These are phyloP conservation scores for Mortierella hygrophila DNA, from an alignment of 192 early-diverging fungal species.

Conservation along the genomic window DNA sequence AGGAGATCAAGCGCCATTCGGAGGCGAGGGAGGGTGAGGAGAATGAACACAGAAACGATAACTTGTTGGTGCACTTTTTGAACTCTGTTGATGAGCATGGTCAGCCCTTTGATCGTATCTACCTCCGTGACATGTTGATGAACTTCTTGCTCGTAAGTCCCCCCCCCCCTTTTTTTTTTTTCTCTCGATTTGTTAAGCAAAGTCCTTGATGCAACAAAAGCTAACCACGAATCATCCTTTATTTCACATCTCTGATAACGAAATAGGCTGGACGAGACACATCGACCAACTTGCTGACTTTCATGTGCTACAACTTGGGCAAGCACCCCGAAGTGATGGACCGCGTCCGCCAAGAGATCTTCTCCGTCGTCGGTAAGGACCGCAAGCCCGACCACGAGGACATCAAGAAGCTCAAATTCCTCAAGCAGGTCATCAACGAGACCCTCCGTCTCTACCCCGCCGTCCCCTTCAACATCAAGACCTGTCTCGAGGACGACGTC, in stretches of 20 bases:
- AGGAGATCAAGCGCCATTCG: conserved; percentile 28
- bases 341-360: conserved; percentile 57
- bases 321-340: conserved; percentile 56
- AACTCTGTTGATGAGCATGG: conserved; percentile 53
- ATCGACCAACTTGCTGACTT: conserved; percentile 59
- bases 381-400: conserved; percentile 62
- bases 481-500: conserved; percentile 49
- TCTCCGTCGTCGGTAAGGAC: conserved; percentile 45
- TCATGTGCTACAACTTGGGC: conserved; percentile 57
- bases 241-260: no score
- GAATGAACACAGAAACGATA: conserved; percentile 37
- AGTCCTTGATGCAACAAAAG: not conserved
- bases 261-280: conserved; percentile 58
- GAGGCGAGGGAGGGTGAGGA: conserved; percentile 13
- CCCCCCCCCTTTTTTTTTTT: no score
- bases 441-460: conserved; percentile 66
- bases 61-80: conserved; percentile 46
- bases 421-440: conserved; percentile 71
- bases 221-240: no score
- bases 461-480: conserved; percentile 58
- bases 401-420: conserved; percentile 63
- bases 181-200: not conserved
- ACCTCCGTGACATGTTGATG: conserved; percentile 55
- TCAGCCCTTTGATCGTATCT: conserved; percentile 53
- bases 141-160: conserved; percentile 38